phyloP scores from a whole-genome alignment of 2,329 filamentous ascomycete genomes.

The Metarhizium anisopliae region DNA sequence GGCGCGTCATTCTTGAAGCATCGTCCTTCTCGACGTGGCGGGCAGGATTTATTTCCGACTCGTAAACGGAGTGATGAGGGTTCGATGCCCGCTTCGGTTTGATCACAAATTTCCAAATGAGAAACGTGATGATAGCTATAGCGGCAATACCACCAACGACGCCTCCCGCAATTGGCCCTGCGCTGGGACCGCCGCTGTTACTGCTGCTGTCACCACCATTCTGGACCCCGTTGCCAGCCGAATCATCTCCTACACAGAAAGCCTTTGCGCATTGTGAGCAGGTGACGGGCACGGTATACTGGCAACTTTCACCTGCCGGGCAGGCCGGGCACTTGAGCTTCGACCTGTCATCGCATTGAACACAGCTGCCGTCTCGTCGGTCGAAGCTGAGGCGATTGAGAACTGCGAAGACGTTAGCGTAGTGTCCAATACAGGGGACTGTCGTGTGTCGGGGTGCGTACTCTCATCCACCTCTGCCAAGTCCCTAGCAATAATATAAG shows the following conservation, averaged over 20 bases:
- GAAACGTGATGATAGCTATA: conserved; percentile 64
- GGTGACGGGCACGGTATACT: conserved; percentile 33
- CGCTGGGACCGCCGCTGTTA: conserved; percentile 46
- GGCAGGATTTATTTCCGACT: conserved; percentile 41
- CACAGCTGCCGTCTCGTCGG: conserved; percentile 33
- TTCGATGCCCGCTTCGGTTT: conserved; percentile 64
- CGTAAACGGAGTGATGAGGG: conserved; percentile 40
- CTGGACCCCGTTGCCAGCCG: conserved; percentile 13
- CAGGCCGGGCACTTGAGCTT: conserved; percentile 37
- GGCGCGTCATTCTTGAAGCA: conserved; percentile 32
- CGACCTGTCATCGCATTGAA: conserved; percentile 35
- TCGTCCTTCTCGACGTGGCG: conserved; percentile 38
- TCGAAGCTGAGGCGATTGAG: conserved; percentile 20
- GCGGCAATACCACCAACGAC: conserved; percentile 77
- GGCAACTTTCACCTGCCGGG: conserved; percentile 30
- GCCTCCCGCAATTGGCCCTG: conserved; percentile 84
- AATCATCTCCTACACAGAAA: conserved; percentile 31
- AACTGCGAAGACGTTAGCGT: conserved; percentile 10
- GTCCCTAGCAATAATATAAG: conserved; percentile 14
- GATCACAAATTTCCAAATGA: conserved; percentile 83
- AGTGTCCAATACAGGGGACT: neutral
- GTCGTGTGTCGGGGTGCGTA: conserved; percentile 11
- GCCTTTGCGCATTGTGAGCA: conserved; percentile 39
- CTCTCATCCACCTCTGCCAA: conserved; percentile 21
- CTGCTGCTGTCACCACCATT: conserved; percentile 24